These are phyloP conservation scores for Grigorovia yakushimaensis DNA, from an alignment of 805 yeast species.

Conservation along the genomic window DNA sequence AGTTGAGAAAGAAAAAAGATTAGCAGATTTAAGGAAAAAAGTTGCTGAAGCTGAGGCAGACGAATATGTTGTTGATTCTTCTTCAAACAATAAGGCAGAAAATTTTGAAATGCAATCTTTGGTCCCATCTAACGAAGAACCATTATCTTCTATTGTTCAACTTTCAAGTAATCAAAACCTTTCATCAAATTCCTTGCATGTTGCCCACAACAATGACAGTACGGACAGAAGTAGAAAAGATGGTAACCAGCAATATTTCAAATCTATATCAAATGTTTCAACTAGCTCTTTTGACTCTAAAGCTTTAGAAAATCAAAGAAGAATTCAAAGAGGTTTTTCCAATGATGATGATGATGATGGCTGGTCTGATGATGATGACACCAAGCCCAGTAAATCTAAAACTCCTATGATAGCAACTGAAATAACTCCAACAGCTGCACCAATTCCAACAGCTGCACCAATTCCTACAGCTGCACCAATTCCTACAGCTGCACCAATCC, in stretches of 20 bases:
- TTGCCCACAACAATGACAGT: not conserved
- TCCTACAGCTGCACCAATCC: slow-evolving; percentile 18
- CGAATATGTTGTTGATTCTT: slow-evolving; percentile 27
- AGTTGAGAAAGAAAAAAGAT: slow-evolving; percentile 48
- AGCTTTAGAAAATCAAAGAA: slow-evolving; percentile 55
- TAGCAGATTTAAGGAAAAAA: slow-evolving; percentile 49
- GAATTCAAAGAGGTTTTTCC: slow-evolving; percentile 48
- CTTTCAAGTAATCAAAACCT: not conserved
- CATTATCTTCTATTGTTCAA: too few species aligned
- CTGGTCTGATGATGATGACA: slow-evolving; percentile 32
- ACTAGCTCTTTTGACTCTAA: slow-evolving; percentile 38
- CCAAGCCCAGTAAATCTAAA: slow-evolving; percentile 6
- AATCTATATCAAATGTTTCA: slow-evolving; percentile 14
- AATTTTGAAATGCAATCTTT: too few species aligned
- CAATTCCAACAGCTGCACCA: slow-evolving; percentile 5
- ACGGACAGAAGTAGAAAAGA: slow-evolving; percentile 6
- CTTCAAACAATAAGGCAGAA: not conserved
- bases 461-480: slow-evolving; percentile 1
- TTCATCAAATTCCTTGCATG: not conserved
- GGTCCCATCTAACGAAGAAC: too few species aligned
- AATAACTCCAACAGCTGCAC: not conserved
- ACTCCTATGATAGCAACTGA: slow-evolving; percentile 18
- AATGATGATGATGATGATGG: slow-evolving; percentile 27
- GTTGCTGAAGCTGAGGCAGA: slow-evolving; percentile 43
- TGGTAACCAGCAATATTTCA: slow-evolving; percentile 48